phyloP scores from a whole-genome alignment of 495 filamentous ascomycete genomes.

The Penicillium dipodomyicola region DNA sequence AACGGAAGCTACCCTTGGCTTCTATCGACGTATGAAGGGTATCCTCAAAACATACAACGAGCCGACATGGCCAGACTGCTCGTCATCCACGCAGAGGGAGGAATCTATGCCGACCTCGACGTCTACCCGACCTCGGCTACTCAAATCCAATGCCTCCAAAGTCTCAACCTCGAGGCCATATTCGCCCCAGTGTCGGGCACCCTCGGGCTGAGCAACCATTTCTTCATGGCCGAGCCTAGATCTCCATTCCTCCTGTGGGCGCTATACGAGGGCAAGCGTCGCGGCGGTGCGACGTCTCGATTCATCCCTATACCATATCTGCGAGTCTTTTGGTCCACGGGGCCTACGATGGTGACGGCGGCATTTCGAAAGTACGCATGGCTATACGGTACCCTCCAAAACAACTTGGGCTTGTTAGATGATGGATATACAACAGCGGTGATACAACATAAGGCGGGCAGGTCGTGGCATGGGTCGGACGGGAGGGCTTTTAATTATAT shows the following conservation, averaged over 20 bases:
- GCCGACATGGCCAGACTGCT: neutral
- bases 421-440: constrained; percentile 2
- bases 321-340: constrained; percentile 13
- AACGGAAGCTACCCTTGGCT: constrained; percentile 10
- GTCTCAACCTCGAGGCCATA: constrained; percentile 5
- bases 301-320: constrained; percentile 8
- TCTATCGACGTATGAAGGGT: constrained; percentile 8
- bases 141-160: constrained; percentile 4
- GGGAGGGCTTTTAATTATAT: neutral
- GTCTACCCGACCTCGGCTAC: constrained; percentile 3
- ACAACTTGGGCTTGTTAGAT: constrained; percentile 5
- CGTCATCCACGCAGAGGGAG: constrained; percentile 8
- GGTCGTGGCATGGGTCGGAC: constrained; percentile 14
- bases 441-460: constrained; percentile 8
- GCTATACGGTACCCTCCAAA: neutral
- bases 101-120: constrained; percentile 12
- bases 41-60: constrained; percentile 2
- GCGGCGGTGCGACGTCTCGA: constrained; percentile 2
- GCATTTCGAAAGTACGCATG: constrained; percentile 8
- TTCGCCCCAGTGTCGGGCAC: constrained; percentile 7
- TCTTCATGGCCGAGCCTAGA: constrained; percentile 8
- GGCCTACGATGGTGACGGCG: constrained; percentile 11
- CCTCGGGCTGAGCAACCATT: constrained; percentile 13
- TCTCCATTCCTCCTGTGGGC: constrained; percentile 5
- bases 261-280: constrained; percentile 12